Evolutionary conservation across 495 filamentous ascomycete genomes (phyloP), one percentile per base, ranked within the genome.

Genomic region (Hyaloscypha variabilis): DNA sequence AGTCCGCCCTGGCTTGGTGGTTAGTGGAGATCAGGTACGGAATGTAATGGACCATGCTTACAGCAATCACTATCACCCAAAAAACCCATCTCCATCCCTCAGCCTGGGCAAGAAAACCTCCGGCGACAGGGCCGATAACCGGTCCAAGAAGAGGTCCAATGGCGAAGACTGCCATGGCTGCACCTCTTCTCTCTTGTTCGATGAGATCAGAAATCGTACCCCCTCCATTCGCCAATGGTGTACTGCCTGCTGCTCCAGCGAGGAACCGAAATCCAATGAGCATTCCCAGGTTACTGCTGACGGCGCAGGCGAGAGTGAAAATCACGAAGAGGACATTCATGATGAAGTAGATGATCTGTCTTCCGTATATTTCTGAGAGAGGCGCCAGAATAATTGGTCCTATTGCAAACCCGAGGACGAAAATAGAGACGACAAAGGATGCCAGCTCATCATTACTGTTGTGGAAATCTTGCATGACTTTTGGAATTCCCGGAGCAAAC

Each of bases 381-480:
- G 89, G 89, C 0, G 83, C 87, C 24, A 88, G 78, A 49, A 89
- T 71, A 4, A 89, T 73, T 0, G 86, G 86, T 0, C 83, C 84
- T 51, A 85, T 68, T 62, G 88, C 87, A 73, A 90, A 95, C 6
- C 89, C 91, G 4, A 94, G 80, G 19, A 95, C 76, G 73, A 93
- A 95, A 64, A 90, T 79, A 0, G 89, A 91, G 42, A 93, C 76
- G 1, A 83, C 83, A 8, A 34, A 34, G 31, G 31, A 34, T 34
- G 31, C 13, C 31, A 13, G 1, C 31, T 34, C 31, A 6, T 46
- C 93, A 76, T 34, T 76, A 34, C 2, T 34, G 2, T 34, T 34
- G 13, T 34, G 31, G 13, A 13, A 34, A 34, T 3, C 1, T 0
- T 6, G 31, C 31, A 1, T 34, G 36, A 93, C 81, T 1, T 80